Base-by-base conservation (phyloP, 345 rosid species). In the Zanthoxylum bungeanum region DNA sequence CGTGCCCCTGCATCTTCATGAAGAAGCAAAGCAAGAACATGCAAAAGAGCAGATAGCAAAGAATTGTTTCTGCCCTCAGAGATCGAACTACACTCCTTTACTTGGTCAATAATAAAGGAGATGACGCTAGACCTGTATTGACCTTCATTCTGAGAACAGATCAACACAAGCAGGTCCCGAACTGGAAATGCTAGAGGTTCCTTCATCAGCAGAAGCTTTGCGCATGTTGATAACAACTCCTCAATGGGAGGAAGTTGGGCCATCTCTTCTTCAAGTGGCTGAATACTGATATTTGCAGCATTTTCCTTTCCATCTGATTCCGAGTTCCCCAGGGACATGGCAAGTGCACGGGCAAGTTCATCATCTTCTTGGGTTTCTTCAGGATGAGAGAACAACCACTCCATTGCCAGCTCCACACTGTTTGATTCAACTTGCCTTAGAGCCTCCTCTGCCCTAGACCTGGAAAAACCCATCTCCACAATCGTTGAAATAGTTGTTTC, bases 321-420 rank as follows among this genome's bases (percentile, higher is more conserved):
- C 74, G 98, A 84, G 71, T 85, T 94, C 40, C 98, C 97, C 71
- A 92, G 78, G 22, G 98, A 94, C 87, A 94, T 90, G 50, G 98
- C 97, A 81, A 94, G 95, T 62, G 98, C 98, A 42, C 97, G 97
- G 52, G 97, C 93, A 84, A 94, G 95, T 76, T 94, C 97, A 85
- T 94, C 98, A 71, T 94, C 98, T 80, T 94, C 98, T 77, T 74
- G 93, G 76, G 76, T 57, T 83, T 94, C 98, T 81, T 92, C 98
- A 5, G 90, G 90, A 83, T 92, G 97, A 72, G 98, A 84, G 79
- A 86, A 92, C 73, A 94, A 81, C 98, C 98, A 94, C 80, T 94
- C 98, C 95, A 88, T 94, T 63, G 98, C 98, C 84, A 92, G 75
- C 78, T 94, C 98, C 76, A 94, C 98, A 80, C 97, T 92, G 66